These are phyloP conservation scores for Diaporthe sp. DNA, from an alignment of 2,329 filamentous ascomycete genomes.

Conservation along the genomic window DNA sequence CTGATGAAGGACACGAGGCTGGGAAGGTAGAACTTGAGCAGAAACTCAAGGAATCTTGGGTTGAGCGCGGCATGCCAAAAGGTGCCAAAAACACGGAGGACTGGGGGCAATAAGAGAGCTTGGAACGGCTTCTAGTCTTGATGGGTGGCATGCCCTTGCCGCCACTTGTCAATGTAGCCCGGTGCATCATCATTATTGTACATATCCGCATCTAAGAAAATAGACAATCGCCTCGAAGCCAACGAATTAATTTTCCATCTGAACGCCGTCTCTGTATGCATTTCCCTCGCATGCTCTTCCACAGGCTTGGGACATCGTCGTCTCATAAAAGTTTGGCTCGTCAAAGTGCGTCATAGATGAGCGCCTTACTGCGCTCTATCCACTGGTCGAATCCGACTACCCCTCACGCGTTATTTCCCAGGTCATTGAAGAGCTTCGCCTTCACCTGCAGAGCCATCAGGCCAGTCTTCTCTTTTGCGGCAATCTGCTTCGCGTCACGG, in stretches of 20 bases:
- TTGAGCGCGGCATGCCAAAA: neutral
- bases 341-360: conserved; percentile 10
- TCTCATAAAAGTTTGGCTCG: conserved; percentile 8
- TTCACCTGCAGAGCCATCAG: conserved; percentile 75
- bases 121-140: neutral
- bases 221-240: conserved; percentile 33
- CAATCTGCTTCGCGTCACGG: conserved; percentile 73
- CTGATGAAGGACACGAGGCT: neutral
- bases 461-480: conserved; percentile 73
- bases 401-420: conserved; percentile 47
- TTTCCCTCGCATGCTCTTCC: neutral
- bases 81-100: neutral
- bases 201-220: conserved; percentile 30
- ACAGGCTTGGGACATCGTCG: conserved; percentile 13
- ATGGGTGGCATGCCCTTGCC: neutral
- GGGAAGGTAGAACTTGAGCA: neutral
- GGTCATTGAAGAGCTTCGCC: conserved; percentile 70
- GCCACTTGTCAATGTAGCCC: conserved; percentile 1
- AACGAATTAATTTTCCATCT: conserved; percentile 36
- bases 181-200: conserved; percentile 35
- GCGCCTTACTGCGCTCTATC: conserved; percentile 23
- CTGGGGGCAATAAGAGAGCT: neutral
- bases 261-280: conserved; percentile 40
- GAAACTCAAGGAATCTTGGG: neutral
- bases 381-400: neutral